These are phyloP conservation scores for Erodium maritimum DNA, from an alignment of 345 rosid species.

Conservation along the genomic window DNA sequence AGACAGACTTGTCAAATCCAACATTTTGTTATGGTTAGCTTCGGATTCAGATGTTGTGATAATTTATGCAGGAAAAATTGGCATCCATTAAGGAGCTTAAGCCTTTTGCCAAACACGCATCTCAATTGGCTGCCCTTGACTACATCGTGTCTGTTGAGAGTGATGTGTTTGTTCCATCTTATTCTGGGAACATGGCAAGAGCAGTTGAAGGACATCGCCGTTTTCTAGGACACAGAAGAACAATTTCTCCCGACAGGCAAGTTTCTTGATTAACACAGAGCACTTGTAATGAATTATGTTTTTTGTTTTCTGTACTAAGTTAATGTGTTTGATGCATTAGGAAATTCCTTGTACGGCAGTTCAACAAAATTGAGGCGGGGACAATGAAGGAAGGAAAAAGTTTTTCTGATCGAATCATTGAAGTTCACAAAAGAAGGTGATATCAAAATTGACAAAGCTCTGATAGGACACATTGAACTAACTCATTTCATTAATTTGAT, in stretches of 20 bases:
- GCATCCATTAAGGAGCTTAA: conserved; percentile 63
- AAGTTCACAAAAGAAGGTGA: conserved; percentile 62
- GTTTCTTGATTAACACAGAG: too few species aligned
- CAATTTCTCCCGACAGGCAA: conserved; percentile 78
- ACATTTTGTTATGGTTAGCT: too few species aligned
- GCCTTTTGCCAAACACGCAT: conserved; percentile 58
- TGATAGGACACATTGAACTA: too few species aligned
- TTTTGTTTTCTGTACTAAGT: too few species aligned
- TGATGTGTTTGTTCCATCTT: conserved; percentile 77
- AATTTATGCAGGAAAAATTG: conserved; percentile 46
- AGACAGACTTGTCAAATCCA: too few species aligned
- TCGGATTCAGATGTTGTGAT: conserved; percentile 7
- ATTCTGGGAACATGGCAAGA: conserved; percentile 91
- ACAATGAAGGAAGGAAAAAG: conserved; percentile 36
- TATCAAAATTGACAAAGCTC: too few species aligned
- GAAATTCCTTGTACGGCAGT: conserved; percentile 55
- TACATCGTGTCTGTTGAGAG: conserved; percentile 83
- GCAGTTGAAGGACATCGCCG: conserved; percentile 97
- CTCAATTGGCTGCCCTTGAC: conserved; percentile 96
- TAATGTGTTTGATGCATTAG: conserved; percentile 18
- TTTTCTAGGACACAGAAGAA: conserved; percentile 76
- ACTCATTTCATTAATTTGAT: too few species aligned
- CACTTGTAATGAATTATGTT: too few species aligned
- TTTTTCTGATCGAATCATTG: conserved; percentile 34
- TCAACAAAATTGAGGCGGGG: conserved; percentile 54